These are phyloP conservation scores for Termitomyces sp. DNA, from an alignment of 768 basidiomycete species.

Conservation along the genomic window DNA sequence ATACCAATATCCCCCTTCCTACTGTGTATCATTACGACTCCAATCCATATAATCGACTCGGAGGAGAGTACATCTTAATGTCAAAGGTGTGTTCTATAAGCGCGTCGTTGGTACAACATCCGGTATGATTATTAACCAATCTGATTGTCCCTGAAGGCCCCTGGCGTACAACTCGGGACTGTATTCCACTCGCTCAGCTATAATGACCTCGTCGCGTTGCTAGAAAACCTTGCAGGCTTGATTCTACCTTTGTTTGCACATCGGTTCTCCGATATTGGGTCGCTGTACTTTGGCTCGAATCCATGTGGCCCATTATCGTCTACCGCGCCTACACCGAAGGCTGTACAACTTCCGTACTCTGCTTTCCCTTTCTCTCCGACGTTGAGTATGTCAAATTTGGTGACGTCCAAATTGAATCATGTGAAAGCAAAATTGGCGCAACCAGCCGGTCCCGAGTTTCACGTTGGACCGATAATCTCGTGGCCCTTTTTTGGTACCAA, in stretches of 20 bases:
- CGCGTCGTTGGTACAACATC: not conserved
- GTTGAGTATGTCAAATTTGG: slow-evolving; percentile 25
- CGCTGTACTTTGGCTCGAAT: slow-evolving; percentile 56
- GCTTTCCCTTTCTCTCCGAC: slow-evolving; percentile 40
- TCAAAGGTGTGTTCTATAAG: slow-evolving; percentile 53
- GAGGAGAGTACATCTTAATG: slow-evolving; percentile 85
- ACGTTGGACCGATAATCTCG: slow-evolving; percentile 78
- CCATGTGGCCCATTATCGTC: slow-evolving; percentile 25
- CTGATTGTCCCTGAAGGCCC: slow-evolving; percentile 41
- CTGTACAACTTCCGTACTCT: slow-evolving; percentile 30
- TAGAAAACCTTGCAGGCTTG: slow-evolving; percentile 63
- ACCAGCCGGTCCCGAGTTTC: slow-evolving; percentile 30
- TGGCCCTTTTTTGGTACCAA: slow-evolving; percentile 90
- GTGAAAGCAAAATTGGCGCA: slow-evolving; percentile 11
- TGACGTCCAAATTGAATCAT: slow-evolving; percentile 12
- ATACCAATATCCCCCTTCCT: slow-evolving; percentile 70
- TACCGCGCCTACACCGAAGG: slow-evolving; percentile 38
- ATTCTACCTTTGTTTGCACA: slow-evolving; percentile 72
- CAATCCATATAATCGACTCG: slow-evolving; percentile 79
- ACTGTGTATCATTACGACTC: slow-evolving; percentile 72
- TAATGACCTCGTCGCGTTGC: slow-evolving; percentile 53
- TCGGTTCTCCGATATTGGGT: slow-evolving; percentile 73
- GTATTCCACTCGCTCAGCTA: slow-evolving; percentile 71
- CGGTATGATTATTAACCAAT: slow-evolving; percentile 3
- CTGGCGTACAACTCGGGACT: slow-evolving; percentile 62